phyloP scores from a whole-genome alignment of 352 stramenopile species.

The Globisporangium irregulare region DNA sequence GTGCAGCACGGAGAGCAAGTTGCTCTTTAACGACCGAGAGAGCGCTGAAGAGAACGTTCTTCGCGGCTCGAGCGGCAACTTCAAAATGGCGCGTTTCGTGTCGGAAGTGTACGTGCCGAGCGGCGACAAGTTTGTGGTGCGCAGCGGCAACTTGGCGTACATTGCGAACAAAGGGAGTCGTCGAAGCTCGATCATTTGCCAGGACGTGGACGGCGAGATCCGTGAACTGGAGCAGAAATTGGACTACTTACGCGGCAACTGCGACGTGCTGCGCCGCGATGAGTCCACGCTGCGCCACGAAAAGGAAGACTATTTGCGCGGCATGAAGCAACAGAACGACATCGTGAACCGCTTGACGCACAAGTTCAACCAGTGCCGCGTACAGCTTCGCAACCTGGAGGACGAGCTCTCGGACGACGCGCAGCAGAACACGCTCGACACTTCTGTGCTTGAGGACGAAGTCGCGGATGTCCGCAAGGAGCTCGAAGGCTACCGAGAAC shows the following conservation, averaged over 20 bases:
- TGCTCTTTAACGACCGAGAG: conserved; percentile 65
- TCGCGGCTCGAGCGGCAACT: conserved; percentile 49
- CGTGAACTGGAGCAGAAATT: conserved; percentile 52
- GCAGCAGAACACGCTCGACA: conserved; percentile 67
- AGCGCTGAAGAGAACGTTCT: conserved; percentile 53
- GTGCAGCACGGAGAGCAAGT: conserved; percentile 71
- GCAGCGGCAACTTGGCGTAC: conserved; percentile 72
- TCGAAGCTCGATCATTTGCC: conserved; percentile 69
- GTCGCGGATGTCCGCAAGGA: conserved; percentile 46
- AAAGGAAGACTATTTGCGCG: conserved; percentile 37
- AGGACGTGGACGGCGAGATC: conserved; percentile 66
- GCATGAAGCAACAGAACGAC: conserved; percentile 49
- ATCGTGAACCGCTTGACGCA: conserved; percentile 54
- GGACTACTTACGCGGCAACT: conserved; percentile 43
- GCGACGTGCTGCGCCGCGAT: conserved; percentile 50
- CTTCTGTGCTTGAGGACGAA: conserved; percentile 74
- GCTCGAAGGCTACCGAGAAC: conserved; percentile 32
- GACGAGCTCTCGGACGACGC: conserved; percentile 65
- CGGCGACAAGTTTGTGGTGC: conserved; percentile 78
- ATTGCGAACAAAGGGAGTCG: conserved; percentile 70
- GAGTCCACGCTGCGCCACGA: conserved; percentile 43
- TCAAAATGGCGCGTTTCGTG: conserved; percentile 62
- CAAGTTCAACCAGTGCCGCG: conserved; percentile 47
- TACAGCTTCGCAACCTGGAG: conserved; percentile 59
- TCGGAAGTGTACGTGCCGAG: conserved; percentile 67